Conservation (phyloP, 495 filamentous ascomycete genomes). For the Talaromyces borbonicus region DNA sequence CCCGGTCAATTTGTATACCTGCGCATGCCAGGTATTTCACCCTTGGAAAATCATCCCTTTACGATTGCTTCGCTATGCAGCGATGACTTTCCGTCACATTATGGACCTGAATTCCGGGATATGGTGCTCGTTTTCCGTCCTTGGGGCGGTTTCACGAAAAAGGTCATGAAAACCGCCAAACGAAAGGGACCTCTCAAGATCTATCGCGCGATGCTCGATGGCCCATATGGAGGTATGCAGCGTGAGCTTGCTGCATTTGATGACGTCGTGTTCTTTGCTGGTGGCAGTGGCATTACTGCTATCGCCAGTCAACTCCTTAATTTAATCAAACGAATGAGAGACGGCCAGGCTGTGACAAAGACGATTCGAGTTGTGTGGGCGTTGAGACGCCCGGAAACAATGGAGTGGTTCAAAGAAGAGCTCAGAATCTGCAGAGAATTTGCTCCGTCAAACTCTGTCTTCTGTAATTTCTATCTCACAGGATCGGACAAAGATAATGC, state of each 20-base stretch:
- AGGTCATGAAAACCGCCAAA: constrained; percentile 66
- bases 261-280: constrained; percentile 83
- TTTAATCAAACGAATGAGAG: constrained; percentile 87
- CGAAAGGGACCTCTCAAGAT: constrained; percentile 76
- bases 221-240: constrained; percentile 90
- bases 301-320: constrained; percentile 83
- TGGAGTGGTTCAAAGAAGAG: constrained; percentile 98
- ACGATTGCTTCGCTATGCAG: constrained; percentile 87
- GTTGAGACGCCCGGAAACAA: constrained; percentile 76
- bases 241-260: constrained; percentile 89
- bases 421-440: constrained; percentile 78
- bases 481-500: constrained; percentile 26
- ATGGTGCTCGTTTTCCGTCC: constrained; percentile 86
- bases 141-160: constrained; percentile 77
- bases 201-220: constrained; percentile 83
- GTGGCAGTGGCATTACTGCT: constrained; percentile 89
- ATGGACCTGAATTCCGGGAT: constrained; percentile 78
- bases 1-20: constrained; percentile 94
- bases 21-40: constrained; percentile 79
- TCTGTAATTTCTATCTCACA: constrained; percentile 92
- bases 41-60: constrained; percentile 91
- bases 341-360: constrained; percentile 85
- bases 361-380: constrained; percentile 88
- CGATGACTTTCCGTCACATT: constrained; percentile 78
- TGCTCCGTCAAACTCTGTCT: constrained; percentile 72